Evolutionary conservation across 1,284 basidiomycete genomes (phyloP).

Genomic region (Apiotrichum montevideense): DNA sequence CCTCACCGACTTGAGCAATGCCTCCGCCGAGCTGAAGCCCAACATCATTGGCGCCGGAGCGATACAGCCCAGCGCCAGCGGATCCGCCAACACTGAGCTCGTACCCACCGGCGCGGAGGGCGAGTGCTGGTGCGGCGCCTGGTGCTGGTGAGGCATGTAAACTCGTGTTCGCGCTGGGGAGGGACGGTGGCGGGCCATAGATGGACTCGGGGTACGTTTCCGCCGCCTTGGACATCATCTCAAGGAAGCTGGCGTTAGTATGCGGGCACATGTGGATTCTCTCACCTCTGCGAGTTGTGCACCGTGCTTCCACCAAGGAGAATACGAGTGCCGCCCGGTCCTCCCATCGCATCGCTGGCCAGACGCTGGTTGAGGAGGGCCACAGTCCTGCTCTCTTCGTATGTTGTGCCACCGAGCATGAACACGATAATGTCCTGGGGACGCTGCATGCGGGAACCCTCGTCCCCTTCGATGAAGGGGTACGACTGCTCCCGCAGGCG

Average conservation of each 20-base stretch:
- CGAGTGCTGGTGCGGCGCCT: conserved; percentile 52
- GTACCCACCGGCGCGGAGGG: conserved; percentile 81
- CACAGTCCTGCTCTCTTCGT: conserved; percentile 80
- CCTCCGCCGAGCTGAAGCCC: conserved; percentile 63
- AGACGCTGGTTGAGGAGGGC: conserved; percentile 78
- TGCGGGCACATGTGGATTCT: conserved; percentile 21
- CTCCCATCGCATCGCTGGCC: conserved; percentile 44
- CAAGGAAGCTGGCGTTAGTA: conserved; percentile 38
- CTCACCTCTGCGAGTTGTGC: conserved; percentile 80
- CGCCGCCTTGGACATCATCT: conserved; percentile 44
- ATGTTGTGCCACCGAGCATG: conserved; percentile 88
- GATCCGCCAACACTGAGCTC: conserved; percentile 84
- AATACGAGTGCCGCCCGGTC: conserved; percentile 57
- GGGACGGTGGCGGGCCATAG: conserved; percentile 31
- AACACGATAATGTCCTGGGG: conserved; percentile 93
- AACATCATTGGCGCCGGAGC: conserved; percentile 58
- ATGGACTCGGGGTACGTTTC: conserved; percentile 43
- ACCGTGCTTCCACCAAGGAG: conserved; percentile 86
- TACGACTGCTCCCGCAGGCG: conserved; percentile 80
- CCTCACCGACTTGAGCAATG: conserved; percentile 56
- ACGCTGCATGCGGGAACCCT: conserved; percentile 44
- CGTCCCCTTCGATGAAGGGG: conserved; percentile 72
- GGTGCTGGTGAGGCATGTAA: conserved; percentile 55
- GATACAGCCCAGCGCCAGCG: conserved; percentile 71
- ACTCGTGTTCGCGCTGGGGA: conserved; percentile 51